Evolutionary conservation across 2,329 filamentous ascomycete species (phyloP).

Genomic region (Fusarium pseudocircinatum): DNA sequence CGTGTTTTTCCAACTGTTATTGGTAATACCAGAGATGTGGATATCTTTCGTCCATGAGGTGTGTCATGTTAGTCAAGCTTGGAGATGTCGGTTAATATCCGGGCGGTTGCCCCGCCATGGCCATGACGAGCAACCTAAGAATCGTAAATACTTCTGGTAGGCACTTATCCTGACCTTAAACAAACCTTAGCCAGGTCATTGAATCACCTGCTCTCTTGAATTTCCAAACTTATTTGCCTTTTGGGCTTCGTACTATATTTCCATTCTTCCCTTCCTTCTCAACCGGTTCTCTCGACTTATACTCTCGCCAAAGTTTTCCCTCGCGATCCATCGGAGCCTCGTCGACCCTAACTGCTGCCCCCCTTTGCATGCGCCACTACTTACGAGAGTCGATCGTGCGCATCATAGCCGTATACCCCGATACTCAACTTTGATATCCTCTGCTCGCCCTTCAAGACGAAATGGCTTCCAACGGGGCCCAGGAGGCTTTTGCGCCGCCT

Average conservation of each 20-base stretch:
- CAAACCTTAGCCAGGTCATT: slow-evolving; percentile 35
- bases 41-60: background rate
- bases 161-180: slow-evolving; percentile 38
- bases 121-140: slow-evolving; percentile 16
- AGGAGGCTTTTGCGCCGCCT: slow-evolving; percentile 78
- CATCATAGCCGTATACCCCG: slow-evolving; percentile 26
- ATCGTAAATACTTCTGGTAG: background rate
- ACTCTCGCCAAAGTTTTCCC: slow-evolving; percentile 2
- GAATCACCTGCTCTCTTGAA: slow-evolving; percentile 22
- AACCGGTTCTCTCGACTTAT: slow-evolving; percentile 5
- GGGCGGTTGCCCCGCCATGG: slow-evolving; percentile 46
- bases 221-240: slow-evolving; percentile 16
- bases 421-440: background rate
- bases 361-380: slow-evolving; percentile 42
- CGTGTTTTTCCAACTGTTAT: background rate
- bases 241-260: slow-evolving; percentile 8
- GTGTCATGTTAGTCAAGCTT: background rate
- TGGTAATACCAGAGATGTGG: background rate
- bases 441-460: slow-evolving; percentile 24
- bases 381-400: slow-evolving; percentile 30
- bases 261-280: slow-evolving; percentile 11
- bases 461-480: slow-evolving; percentile 74
- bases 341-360: slow-evolving; percentile 20
- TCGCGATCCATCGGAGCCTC: slow-evolving; percentile 9
- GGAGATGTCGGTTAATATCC: slow-evolving; percentile 13